Conservation (phyloP, 1,139 yeast genomes). For the Pichia sorboxylosa region DNA sequence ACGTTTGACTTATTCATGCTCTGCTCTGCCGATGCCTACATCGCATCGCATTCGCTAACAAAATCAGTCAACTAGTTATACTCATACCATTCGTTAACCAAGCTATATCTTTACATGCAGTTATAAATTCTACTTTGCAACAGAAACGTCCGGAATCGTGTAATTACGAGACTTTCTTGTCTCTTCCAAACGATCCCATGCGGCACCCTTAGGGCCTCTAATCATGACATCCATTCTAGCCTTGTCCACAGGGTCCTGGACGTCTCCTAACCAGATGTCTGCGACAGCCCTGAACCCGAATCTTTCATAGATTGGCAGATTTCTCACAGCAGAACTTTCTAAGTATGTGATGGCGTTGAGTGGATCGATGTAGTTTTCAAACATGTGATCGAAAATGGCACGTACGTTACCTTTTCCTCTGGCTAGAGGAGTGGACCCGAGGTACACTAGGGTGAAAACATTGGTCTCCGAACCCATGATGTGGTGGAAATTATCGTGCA, state of each 20-base stretch:
- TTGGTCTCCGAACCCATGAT: constrained; percentile 26
- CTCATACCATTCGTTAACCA: too few species aligned
- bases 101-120: too few species aligned
- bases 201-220: constrained; percentile 34
- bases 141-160: constrained; percentile 14
- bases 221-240: constrained; percentile 52
- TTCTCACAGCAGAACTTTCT: constrained; percentile 44
- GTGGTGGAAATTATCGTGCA: constrained; percentile 35
- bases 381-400: constrained; percentile 45
- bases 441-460: constrained; percentile 47
- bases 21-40: too few species aligned
- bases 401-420: constrained; percentile 63
- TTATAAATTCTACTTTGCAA: constrained; percentile 11
- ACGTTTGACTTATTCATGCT: too few species aligned
- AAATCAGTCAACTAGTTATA: too few species aligned
- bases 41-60: too few species aligned
- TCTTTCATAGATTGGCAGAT: constrained; percentile 46
- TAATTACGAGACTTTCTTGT: constrained; percentile 17
- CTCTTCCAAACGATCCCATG: constrained; percentile 22
- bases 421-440: constrained; percentile 47
- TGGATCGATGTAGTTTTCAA: constrained; percentile 38
- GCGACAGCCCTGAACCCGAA: constrained; percentile 44
- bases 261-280: constrained; percentile 39
- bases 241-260: constrained; percentile 27
- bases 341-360: constrained; percentile 36